Percentiles rank a stretch among this genome's conserved stretches.
Conservation (phyloP, 148 eudicot species). For the Rhododendron vialii region DNA sequence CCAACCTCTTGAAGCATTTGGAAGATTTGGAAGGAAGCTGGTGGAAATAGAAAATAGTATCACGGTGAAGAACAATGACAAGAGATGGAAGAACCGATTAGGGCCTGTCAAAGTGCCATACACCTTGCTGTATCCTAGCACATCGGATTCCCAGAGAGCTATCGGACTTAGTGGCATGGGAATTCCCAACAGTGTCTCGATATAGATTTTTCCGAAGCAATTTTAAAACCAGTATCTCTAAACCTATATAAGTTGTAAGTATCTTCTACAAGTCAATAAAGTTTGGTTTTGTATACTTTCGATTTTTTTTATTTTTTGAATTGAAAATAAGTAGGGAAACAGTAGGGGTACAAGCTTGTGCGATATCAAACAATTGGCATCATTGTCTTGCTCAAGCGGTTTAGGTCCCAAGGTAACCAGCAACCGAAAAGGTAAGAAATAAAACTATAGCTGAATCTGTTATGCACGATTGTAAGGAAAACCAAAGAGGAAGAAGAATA, state of each 20-base stretch:
- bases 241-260: neutral
- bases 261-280: neutral
- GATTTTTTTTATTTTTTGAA: neutral
- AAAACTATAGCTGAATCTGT: neutral
- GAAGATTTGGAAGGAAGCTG: constrained; percentile 15
- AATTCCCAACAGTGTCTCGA: neutral
- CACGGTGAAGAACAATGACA: constrained; percentile 10
- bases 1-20: constrained; percentile 18
- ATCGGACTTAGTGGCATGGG: neutral
- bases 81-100: constrained; percentile 17
- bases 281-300: neutral
- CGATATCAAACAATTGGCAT: neutral
- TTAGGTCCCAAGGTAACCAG: neutral
- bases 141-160: neutral
- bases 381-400: neutral
- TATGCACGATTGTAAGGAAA: neutral
- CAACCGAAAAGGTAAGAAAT: neutral
- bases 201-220: neutral
- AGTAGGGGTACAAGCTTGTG: neutral
- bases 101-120: constrained; percentile 29
- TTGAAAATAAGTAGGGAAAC: neutral
- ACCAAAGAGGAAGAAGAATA: neutral
- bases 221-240: neutral
- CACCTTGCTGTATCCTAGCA: constrained; percentile 15
- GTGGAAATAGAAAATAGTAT: constrained; percentile 19